Percentiles rank a stretch among this genome's conserved stretches.
Evolutionary conservation across 164 flowering plant species (phyloP).

Genomic region (Platanus orientalis): DNA sequence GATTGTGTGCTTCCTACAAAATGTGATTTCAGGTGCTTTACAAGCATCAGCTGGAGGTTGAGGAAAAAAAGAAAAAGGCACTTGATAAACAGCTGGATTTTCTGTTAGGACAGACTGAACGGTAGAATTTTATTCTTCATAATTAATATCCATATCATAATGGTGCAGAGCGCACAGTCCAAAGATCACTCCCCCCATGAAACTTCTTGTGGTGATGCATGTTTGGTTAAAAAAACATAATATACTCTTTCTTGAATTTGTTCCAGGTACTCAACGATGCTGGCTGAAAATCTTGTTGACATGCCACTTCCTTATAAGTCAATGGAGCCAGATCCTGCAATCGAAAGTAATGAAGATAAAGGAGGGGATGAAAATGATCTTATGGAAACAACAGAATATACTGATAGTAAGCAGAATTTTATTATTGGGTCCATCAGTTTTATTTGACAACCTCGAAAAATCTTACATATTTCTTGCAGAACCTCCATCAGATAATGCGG

Average conservation of each 20-base stretch:
- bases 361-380: constrained; percentile 18
- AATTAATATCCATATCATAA: neutral
- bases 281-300: constrained; percentile 90
- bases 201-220: constrained; percentile 1
- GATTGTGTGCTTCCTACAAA: neutral
- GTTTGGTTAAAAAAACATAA: neutral
- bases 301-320: constrained; percentile 31
- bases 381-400: constrained; percentile 14
- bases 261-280: constrained; percentile 95
- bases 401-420: constrained; percentile 25
- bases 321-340: constrained; percentile 19
- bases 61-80: constrained; percentile 83
- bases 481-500: constrained; percentile 36
- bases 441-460: neutral
- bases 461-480: constrained; percentile 30
- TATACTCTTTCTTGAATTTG: constrained; percentile 4
- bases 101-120: constrained; percentile 96
- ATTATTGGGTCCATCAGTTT: constrained; percentile 1
- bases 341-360: constrained; percentile 26
- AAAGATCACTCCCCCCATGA: neutral
- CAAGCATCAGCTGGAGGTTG: constrained; percentile 93
- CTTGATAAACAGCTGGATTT: constrained; percentile 97
- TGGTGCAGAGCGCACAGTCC: neutral
- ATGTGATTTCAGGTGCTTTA: constrained; percentile 65
- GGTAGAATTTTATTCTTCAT: constrained; percentile 33